Conservation (phyloP, 805 yeast species). For the Hagleromyces aurorensis region DNA sequence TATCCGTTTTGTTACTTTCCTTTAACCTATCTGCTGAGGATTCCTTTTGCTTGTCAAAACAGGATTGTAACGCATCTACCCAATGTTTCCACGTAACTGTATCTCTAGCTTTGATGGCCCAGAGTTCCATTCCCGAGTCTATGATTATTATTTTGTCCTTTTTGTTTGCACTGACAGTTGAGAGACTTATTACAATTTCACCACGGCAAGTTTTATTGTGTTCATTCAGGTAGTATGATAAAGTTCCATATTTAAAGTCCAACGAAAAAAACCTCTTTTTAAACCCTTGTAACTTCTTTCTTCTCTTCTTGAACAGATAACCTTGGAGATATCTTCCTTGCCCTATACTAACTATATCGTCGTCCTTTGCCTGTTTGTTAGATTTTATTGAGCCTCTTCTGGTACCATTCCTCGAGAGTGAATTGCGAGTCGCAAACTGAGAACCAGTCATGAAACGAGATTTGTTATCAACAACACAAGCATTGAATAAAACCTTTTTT, state of each 20-base stretch:
- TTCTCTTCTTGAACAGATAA: slow-evolving; percentile 64
- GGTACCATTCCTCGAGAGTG: slow-evolving; percentile 1
- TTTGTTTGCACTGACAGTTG: slow-evolving; percentile 75
- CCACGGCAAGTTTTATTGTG: slow-evolving; percentile 70
- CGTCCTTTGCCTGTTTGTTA: slow-evolving; percentile 15
- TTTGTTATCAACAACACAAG: slow-evolving; percentile 29
- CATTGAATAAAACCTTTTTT: slow-evolving; percentile 69
- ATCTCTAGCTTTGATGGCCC: slow-evolving; percentile 72
- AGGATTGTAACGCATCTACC: slow-evolving; percentile 66
- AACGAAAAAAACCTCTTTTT: slow-evolving; percentile 77
- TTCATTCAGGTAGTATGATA: slow-evolving; percentile 70
- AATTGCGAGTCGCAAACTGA: too few species aligned
- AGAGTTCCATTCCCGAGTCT: slow-evolving; percentile 92
- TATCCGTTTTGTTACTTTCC: too few species aligned
- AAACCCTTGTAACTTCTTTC: slow-evolving; percentile 81
- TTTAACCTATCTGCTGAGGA: too few species aligned
- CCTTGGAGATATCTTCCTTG: slow-evolving; percentile 74
- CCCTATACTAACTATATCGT: slow-evolving; percentile 20
- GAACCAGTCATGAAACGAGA: slow-evolving; percentile 8
- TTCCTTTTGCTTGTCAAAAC: slow-evolving; percentile 21
- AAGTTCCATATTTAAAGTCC: slow-evolving; percentile 72
- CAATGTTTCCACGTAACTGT: slow-evolving; percentile 66
- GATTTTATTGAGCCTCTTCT: slow-evolving; percentile 11
- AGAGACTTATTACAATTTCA: slow-evolving; percentile 76
- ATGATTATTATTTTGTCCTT: slow-evolving; percentile 62